Percentiles rank a stretch among this genome's conserved stretches.
These are phyloP conservation scores for Penicillium sp. DNA, from an alignment of 2,329 filamentous ascomycete species.

Conservation along the genomic window DNA sequence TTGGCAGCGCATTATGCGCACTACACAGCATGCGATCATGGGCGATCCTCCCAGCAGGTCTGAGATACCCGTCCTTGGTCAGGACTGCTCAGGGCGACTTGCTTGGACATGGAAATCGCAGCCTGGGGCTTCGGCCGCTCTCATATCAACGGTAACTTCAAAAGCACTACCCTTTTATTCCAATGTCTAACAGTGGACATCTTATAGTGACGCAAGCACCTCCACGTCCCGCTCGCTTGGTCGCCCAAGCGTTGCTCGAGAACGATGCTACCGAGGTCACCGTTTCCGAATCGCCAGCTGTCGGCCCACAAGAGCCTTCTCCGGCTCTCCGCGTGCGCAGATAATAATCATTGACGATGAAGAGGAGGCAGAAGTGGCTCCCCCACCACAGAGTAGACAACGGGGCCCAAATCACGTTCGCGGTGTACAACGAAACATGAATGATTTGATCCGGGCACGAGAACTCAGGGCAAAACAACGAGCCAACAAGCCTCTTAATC, in stretches of 20 bases:
- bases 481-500: not conserved
- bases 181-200: not conserved
- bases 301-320: slow-evolving; percentile 4
- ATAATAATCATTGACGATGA: slow-evolving; percentile 14
- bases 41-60: slow-evolving; percentile 21
- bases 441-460: slow-evolving; percentile 3
- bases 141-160: slow-evolving; percentile 2
- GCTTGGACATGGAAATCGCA: not conserved
- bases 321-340: not conserved
- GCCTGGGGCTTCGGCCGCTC: not conserved
- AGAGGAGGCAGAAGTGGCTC: not conserved
- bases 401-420: not conserved
- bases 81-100: slow-evolving; percentile 4
- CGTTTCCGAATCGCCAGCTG: not conserved
- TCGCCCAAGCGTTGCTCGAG: not conserved
- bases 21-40: slow-evolving; percentile 25
- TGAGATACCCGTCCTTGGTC: slow-evolving; percentile 17
- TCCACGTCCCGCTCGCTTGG: not conserved
- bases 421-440: not conserved
- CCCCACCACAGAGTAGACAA: not conserved
- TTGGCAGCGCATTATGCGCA: slow-evolving; percentile 21
- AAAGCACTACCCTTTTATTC: not conserved
- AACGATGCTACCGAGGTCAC: not conserved
- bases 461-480: not conserved
- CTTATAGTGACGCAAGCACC: not conserved